Conservation (phyloP, 148 eudicot genomes). For the Agrostemma githago region DNA sequence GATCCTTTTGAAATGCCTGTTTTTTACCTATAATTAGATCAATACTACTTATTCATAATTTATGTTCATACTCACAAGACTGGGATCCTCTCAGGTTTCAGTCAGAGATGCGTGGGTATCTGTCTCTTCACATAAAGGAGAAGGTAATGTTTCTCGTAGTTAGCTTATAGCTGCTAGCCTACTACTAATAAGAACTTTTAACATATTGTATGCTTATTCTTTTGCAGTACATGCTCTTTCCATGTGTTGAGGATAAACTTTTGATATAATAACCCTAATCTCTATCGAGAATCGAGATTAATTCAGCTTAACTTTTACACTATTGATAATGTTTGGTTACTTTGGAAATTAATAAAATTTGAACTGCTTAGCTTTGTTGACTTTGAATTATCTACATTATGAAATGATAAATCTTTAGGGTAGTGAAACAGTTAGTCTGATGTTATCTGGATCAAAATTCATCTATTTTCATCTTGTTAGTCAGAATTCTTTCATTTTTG, state of each 20-base stretch:
- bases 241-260: not conserved
- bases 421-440: not conserved
- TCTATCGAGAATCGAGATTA: not conserved
- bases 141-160: constrained; percentile 38
- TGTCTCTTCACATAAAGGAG: constrained; percentile 43
- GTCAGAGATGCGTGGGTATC: constrained; percentile 55
- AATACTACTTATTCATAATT: not conserved
- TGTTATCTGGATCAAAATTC: not conserved
- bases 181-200: not conserved
- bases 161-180: not conserved
- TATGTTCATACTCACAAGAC: constrained; percentile 10
- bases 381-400: not conserved
- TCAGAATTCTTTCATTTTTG: constrained; percentile 1
- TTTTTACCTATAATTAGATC: not conserved
- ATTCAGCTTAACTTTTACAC: not conserved
- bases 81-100: constrained; percentile 57
- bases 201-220: not conserved
- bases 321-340: not conserved
- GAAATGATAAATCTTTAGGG: not conserved
- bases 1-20: not conserved
- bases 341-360: not conserved
- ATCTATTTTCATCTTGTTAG: not conserved
- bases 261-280: not conserved
- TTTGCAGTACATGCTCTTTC: constrained; percentile 7
- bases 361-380: not conserved